phyloP scores from a whole-genome alignment of 257 asterid genomes.

The Nicotiana tomentosiformis region DNA sequence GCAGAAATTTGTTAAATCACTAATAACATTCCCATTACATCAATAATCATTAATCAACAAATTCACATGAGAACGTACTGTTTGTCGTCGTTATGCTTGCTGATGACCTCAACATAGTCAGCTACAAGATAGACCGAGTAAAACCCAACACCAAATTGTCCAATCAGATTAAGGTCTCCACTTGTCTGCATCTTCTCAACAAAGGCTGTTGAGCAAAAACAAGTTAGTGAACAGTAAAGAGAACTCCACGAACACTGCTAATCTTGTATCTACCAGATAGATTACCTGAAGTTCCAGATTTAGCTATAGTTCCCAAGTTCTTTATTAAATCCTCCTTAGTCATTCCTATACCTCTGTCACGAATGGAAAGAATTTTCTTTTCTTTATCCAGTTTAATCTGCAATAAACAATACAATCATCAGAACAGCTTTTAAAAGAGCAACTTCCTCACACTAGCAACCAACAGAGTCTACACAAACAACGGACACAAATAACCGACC shows the following conservation, averaged over 20 bases:
- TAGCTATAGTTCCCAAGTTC: conserved; percentile 94
- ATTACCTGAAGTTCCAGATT: conserved; percentile 93
- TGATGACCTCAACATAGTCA: conserved; percentile 83
- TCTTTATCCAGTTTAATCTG: conserved; percentile 90
- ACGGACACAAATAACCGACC: conserved; percentile 29
- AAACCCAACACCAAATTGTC: conserved; percentile 95
- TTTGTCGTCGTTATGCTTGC: conserved; percentile 84
- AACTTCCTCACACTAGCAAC: not conserved
- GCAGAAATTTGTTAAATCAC: conserved; percentile 1
- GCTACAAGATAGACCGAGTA: conserved; percentile 94
- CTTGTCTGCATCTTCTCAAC: conserved; percentile 93
- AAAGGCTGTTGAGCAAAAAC: conserved; percentile 50
- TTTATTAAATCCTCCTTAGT: conserved; percentile 89
- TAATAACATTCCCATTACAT: not conserved
- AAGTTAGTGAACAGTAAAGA: not conserved
- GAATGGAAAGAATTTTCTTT: conserved; percentile 73
- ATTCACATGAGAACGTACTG: conserved; percentile 41
- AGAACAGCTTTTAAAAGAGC: too few relatives aligned
- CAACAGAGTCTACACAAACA: not conserved
- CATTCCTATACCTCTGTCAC: conserved; percentile 93
- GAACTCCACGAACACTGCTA: not conserved
- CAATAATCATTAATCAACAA: not conserved
- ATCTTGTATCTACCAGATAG: not conserved
- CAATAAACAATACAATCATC: not conserved
- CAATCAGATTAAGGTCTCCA: conserved; percentile 86